phyloP scores from a whole-genome alignment of 306 rosid species.

The Abrus pulchellus region DNA sequence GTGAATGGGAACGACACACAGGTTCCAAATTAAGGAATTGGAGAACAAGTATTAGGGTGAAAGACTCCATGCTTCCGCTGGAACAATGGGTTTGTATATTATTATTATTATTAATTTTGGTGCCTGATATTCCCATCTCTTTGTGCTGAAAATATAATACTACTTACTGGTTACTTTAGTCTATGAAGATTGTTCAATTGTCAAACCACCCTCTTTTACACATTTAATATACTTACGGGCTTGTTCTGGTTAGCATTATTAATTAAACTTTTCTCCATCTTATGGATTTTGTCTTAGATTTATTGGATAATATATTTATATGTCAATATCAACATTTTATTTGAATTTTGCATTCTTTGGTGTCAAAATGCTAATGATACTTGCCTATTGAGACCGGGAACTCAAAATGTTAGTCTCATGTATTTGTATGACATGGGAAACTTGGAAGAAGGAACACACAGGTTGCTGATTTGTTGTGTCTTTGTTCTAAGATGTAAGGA shows the following conservation, averaged over 20 bases:
- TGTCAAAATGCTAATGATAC: slow-evolving; percentile 32
- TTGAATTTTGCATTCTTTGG: slow-evolving; percentile 28
- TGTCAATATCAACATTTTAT: slow-evolving; percentile 26
- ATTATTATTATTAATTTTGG: slow-evolving; percentile 37
- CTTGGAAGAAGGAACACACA: background rate
- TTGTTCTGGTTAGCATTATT: slow-evolving; percentile 9
- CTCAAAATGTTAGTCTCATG: slow-evolving; percentile 13
- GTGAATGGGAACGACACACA: slow-evolving; percentile 96
- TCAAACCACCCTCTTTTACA: slow-evolving; percentile 25
- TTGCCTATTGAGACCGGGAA: slow-evolving; percentile 6
- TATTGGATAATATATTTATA: slow-evolving; percentile 12
- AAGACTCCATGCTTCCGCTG: slow-evolving; percentile 88
- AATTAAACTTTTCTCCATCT: background rate
- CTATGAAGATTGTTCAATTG: slow-evolving; percentile 3
- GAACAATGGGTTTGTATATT: slow-evolving; percentile 96
- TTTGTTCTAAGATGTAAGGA: background rate
- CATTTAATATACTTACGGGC: slow-evolving; percentile 23
- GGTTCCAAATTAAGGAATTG: slow-evolving; percentile 96
- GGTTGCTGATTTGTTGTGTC: background rate
- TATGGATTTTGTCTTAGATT: slow-evolving; percentile 30
- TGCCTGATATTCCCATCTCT: slow-evolving; percentile 33
- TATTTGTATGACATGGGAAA: slow-evolving; percentile 22
- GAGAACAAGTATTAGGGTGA: slow-evolving; percentile 90
- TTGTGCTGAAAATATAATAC: slow-evolving; percentile 28
- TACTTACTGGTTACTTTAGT: slow-evolving; percentile 30